A percentile compares a stretch with the other conserved stretches of the same genome.
phyloP scores from a whole-genome alignment of 2,329 filamentous ascomycete species.

The Fusarium sp. region DNA sequence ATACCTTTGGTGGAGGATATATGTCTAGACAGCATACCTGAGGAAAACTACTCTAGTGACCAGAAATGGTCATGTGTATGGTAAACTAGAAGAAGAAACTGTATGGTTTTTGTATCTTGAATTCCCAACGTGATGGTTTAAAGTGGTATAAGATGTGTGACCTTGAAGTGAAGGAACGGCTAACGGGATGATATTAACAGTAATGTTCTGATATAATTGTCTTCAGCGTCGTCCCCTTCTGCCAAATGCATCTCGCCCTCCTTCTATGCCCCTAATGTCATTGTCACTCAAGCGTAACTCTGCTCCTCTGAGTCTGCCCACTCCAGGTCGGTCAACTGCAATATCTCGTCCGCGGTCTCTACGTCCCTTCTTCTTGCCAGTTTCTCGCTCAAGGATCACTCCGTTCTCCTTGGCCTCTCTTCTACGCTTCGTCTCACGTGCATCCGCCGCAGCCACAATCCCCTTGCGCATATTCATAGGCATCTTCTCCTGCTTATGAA shows the following conservation, averaged over 20 bases:
- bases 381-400: slow-evolving; percentile 80
- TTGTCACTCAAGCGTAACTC: slow-evolving; percentile 82
- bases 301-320: slow-evolving; percentile 85
- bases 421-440: slow-evolving; percentile 78
- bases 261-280: slow-evolving; percentile 80
- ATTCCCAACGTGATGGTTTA: not conserved
- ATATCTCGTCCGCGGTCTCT: slow-evolving; percentile 63
- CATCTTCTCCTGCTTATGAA: slow-evolving; percentile 87
- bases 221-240: slow-evolving; percentile 52
- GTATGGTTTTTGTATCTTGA: slow-evolving; percentile 21
- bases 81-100: slow-evolving; percentile 36
- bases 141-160: not conserved
- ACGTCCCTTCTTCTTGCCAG: slow-evolving; percentile 55
- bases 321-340: slow-evolving; percentile 79
- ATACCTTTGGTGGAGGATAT: slow-evolving; percentile 25
- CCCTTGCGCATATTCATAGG: slow-evolving; percentile 88
- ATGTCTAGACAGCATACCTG: slow-evolving; percentile 36
- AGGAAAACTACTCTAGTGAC: slow-evolving; percentile 18
- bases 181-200: not conserved
- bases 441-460: slow-evolving; percentile 76
- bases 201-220: not conserved
- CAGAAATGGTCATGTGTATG: slow-evolving; percentile 28
- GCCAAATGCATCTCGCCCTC: slow-evolving; percentile 60
- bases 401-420: slow-evolving; percentile 90
- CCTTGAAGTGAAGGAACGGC: not conserved